Percentiles rank a stretch among this genome's conserved stretches.
Conservation (phyloP, 2,329 filamentous ascomycete genomes). For the Didymella exigua region DNA sequence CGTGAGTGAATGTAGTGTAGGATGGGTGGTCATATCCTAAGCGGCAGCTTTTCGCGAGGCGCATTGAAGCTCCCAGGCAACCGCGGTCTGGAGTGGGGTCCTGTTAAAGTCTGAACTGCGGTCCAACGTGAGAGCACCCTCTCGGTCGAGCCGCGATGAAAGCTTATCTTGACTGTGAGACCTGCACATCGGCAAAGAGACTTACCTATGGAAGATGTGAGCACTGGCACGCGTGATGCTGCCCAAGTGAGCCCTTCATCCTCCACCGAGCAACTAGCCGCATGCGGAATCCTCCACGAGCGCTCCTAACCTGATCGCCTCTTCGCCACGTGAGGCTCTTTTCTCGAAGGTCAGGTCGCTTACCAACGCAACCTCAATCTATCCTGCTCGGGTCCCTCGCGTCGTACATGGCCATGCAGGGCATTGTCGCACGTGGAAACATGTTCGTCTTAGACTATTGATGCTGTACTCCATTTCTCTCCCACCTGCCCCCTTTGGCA, state of each 20-base stretch:
- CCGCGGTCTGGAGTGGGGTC: slow-evolving; percentile 3
- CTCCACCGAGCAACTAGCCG: neutral
- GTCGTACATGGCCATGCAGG: slow-evolving; percentile 8
- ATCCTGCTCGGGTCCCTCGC: neutral
- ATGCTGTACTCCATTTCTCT: slow-evolving; percentile 6
- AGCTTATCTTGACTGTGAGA: neutral
- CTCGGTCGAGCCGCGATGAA: neutral
- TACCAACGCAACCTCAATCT: slow-evolving; percentile 2
- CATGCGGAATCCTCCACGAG: neutral
- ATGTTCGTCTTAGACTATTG: slow-evolving; percentile 6
- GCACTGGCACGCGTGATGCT: neutral
- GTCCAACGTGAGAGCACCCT: neutral
- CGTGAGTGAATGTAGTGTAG: neutral
- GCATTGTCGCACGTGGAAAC: slow-evolving; percentile 6
- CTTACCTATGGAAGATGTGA: neutral
- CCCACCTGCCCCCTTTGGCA: slow-evolving; percentile 4
- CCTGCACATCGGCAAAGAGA: neutral
- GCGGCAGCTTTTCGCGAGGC: neutral
- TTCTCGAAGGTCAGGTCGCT: neutral
- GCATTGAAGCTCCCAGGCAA: slow-evolving; percentile 5
- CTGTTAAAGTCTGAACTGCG: neutral
- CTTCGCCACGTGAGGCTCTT: neutral
- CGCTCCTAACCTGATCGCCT: neutral
- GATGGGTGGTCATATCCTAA: neutral
- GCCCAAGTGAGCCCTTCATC: neutral